Evolutionary conservation across 345 rosid species (phyloP), one percentile per base, ranked within the genome.

Genomic region (Eucalyptus leucophloia): DNA sequence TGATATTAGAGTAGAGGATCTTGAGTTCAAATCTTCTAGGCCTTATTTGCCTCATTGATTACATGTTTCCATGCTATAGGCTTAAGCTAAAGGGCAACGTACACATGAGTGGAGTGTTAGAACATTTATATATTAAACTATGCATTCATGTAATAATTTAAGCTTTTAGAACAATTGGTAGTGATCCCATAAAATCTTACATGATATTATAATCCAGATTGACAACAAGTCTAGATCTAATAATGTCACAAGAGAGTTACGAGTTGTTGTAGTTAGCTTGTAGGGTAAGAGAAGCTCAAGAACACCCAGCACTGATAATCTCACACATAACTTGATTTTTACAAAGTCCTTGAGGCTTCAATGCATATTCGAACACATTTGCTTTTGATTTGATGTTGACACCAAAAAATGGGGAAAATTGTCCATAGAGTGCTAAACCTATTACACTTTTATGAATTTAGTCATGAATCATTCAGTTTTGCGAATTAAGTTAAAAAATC

Each of bases 121-220:
- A 56, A 56, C 6, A 24, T 24, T 56, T 56, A 24, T 56, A 10
- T 56, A 56, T 56, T 56, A 56, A 56, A 56, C 30, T 26, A 56
- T 23, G 62, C 14, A 0, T 26, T 24, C 12, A 56, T 56, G 0
- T 56, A 56, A 56, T 23, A 56, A 1, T 23, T 56, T 56, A 56
- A 56, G 14, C 0, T 56, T 56, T 56, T 2, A 10, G 3, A 56
- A 56, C 1, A 56, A 24, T 56, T 56, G 7, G 0, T 0, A 56
- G 0, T 56, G 0, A 23, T 56, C 3, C 0, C 1, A 56, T 2
- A 10, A 56, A 56, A 56, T 56, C 2, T 56, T 3, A 56, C 3
- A 56, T 56, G 1, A 1, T 56, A 24, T 56, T 1, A 23, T 56
- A 56, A 1, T 0, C 1, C 0, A 4, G 0, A 24, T 56, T 56